A percentile compares a stretch with the other conserved stretches of the same genome.
phyloP scores from a whole-genome alignment of 192 early-diverging fungal genomes.

The Backusella tuberculispora region DNA sequence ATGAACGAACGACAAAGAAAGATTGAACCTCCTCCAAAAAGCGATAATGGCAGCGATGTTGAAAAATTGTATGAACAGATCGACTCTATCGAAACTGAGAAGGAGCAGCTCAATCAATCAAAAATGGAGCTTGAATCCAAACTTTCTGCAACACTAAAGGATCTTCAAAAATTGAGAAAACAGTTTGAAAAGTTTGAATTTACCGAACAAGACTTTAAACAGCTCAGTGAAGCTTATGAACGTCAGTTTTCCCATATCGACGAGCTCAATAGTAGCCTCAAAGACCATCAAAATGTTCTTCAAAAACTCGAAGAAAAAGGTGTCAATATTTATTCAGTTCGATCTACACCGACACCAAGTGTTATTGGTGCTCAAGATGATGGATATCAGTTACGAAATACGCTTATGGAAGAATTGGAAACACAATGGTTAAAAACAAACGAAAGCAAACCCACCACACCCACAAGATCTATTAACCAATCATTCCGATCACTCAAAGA shows the following conservation, averaged over 20 bases:
- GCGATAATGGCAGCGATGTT: slow-evolving; percentile 23
- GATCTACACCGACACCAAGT: slow-evolving; percentile 32
- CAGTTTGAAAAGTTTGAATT: slow-evolving; percentile 42
- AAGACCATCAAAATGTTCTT: slow-evolving; percentile 46
- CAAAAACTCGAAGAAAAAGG: slow-evolving; percentile 33
- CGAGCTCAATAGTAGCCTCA: slow-evolving; percentile 39
- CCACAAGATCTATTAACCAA: background rate
- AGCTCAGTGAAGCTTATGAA: slow-evolving; percentile 38
- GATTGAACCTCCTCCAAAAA: background rate
- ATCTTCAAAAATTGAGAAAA: slow-evolving; percentile 39
- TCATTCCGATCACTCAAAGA: background rate
- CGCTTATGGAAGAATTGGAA: slow-evolving; percentile 57
- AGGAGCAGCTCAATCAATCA: slow-evolving; percentile 27
- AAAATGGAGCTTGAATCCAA: slow-evolving; percentile 44
- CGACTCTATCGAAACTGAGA: slow-evolving; percentile 35
- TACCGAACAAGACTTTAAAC: slow-evolving; percentile 34
- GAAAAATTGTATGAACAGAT: slow-evolving; percentile 40
- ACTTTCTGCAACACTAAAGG: slow-evolving; percentile 27
- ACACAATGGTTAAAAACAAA: slow-evolving; percentile 49
- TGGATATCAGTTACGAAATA: background rate
- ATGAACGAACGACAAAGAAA: slow-evolving; percentile 27
- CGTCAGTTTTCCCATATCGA: slow-evolving; percentile 40
- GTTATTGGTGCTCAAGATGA: background rate
- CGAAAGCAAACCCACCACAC: background rate
- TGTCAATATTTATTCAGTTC: slow-evolving; percentile 18